Percentiles rank a stretch among this genome's conserved stretches.
These are phyloP conservation scores for Schizopora paradoxa DNA, from an alignment of 1,284 basidiomycete genomes.

Conservation along the genomic window DNA sequence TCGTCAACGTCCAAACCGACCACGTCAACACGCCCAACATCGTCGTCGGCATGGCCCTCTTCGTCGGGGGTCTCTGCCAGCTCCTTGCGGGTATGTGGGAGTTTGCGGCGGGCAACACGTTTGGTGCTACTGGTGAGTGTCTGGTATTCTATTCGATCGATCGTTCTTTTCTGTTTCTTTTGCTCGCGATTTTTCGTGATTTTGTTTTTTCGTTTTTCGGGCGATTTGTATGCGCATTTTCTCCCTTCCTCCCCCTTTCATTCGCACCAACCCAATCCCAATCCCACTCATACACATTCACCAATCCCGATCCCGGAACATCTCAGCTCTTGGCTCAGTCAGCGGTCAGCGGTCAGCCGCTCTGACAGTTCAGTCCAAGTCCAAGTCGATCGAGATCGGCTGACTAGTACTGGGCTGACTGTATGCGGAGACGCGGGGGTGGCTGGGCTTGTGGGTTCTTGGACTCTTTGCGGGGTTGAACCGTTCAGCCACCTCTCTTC, in stretches of 20 bases:
- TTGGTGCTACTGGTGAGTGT: slow-evolving; percentile 66
- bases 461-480: too few species aligned
- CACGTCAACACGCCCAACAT: slow-evolving; percentile 58
- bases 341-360: too few species aligned
- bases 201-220: too few species aligned
- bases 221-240: background rate
- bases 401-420: background rate
- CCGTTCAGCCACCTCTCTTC: too few species aligned
- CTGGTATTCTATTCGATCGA: slow-evolving; percentile 8
- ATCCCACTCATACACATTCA: too few species aligned
- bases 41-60: slow-evolving; percentile 80
- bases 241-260: background rate
- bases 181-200: too few species aligned
- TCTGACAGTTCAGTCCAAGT: too few species aligned
- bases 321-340: too few species aligned
- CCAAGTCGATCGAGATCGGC: too few species aligned
- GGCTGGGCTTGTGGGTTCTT: too few species aligned
- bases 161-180: background rate
- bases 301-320: too few species aligned
- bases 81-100: slow-evolving; percentile 76
- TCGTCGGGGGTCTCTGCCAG: slow-evolving; percentile 79
- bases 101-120: slow-evolving; percentile 70
- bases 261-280: too few species aligned
- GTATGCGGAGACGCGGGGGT: background rate
- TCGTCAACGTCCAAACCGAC: slow-evolving; percentile 57